A percentile compares a stretch with the other conserved stretches of the same genome.
phyloP scores from a whole-genome alignment of 805 yeast species.

The Candida maltosa region DNA sequence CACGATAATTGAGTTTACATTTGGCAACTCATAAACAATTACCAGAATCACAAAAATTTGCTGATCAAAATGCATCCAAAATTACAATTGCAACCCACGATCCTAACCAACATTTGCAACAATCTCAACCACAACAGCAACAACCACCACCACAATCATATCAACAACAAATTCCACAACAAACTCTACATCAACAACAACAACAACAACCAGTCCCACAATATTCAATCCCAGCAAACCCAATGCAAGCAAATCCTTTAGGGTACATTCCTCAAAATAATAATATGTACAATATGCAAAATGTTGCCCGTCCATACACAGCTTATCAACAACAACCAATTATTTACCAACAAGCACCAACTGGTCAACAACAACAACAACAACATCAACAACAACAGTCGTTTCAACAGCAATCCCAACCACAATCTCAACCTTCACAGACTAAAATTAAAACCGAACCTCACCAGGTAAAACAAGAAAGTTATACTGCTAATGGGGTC shows the following conservation, averaged over 20 bases:
- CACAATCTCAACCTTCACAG: conserved; percentile 3
- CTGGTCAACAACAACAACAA: conserved; percentile 4
- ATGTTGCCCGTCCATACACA: conserved; percentile 1
- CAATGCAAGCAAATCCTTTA: conserved; percentile 20
- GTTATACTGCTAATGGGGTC: too few relatives aligned
- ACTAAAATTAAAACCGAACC: too few relatives aligned
- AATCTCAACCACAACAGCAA: conserved; percentile 7
- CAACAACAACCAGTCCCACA: conserved; percentile 5
- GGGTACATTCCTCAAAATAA: conserved; percentile 12
- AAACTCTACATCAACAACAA: conserved; percentile 6
- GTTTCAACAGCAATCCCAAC: conserved; percentile 1
- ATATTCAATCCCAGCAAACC: conserved; percentile 12
- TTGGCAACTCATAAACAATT: conserved; percentile 55
- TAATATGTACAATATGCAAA: conserved; percentile 4
- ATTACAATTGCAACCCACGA: too few relatives aligned
- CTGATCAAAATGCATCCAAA: conserved; percentile 4
- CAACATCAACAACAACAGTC: conserved; percentile 1
- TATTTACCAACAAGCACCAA: conserved; percentile 6
- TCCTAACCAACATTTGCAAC: not conserved
- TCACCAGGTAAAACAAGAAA: too few relatives aligned
- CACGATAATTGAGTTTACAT: conserved; percentile 76
- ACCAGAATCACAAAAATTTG: conserved; percentile 41
- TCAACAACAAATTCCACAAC: conserved; percentile 3
- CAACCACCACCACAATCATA: conserved; percentile 11
- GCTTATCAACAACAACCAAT: conserved; percentile 6